A percentile compares a stretch with the other conserved stretches of the same genome.
phyloP scores from a whole-genome alignment of 2,329 filamentous ascomycete genomes.

The Trichoderma polysporum region DNA sequence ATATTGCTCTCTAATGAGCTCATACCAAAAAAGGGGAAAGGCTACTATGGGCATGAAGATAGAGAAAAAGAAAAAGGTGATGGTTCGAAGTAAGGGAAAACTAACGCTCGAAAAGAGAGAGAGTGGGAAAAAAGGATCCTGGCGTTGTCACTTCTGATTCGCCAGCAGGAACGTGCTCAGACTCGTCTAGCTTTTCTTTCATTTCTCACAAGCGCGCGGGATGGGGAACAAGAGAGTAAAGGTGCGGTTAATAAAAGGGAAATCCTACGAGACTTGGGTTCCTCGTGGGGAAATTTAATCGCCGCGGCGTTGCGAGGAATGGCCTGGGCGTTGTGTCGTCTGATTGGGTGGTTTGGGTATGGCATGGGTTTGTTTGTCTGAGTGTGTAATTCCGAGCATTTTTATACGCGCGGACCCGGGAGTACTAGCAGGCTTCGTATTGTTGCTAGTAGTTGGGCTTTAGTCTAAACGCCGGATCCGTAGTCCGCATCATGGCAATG shows the following conservation, averaged over 20 bases:
- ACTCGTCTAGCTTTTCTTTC: neutral
- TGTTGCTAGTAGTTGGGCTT: neutral
- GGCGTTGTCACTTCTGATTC: conserved; percentile 5
- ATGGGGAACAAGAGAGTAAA: neutral
- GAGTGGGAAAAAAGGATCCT: neutral
- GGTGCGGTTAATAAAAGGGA: neutral
- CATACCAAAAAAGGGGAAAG: too few species aligned
- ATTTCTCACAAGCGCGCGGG: neutral
- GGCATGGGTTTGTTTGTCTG: neutral
- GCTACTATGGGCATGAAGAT: too few species aligned
- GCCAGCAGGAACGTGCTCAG: neutral
- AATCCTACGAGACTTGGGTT: neutral
- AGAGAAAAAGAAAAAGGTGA: neutral
- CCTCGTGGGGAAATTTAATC: neutral
- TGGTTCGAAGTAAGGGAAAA: too few species aligned
- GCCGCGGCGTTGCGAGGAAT: neutral
- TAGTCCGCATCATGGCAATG: neutral
- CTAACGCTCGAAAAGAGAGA: neutral
- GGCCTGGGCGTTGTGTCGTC: neutral
- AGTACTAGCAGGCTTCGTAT: neutral
- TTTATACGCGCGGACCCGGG: neutral
- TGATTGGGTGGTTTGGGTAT: neutral
- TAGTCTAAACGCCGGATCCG: neutral
- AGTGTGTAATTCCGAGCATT: neutral
- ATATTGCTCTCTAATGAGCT: too few species aligned